A percentile compares a stretch with the other conserved stretches of the same genome.
Conservation (phyloP, 2,329 filamentous ascomycete genomes). For the Fusarium sublunatum region DNA sequence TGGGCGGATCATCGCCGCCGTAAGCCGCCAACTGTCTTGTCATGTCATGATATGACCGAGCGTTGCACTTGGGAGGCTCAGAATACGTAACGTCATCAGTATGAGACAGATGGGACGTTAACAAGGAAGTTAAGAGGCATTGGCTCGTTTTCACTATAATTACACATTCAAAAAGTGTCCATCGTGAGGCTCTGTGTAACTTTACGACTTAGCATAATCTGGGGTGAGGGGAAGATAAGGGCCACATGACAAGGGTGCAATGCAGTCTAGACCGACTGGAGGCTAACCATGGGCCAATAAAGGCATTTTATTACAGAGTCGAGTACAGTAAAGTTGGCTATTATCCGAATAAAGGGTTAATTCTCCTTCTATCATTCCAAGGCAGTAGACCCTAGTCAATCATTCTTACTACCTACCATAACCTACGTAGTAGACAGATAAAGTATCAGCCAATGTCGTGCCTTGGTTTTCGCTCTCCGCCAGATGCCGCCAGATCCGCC, state of each 20-base stretch:
- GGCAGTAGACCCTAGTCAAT: too few species aligned
- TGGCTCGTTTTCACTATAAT: background rate
- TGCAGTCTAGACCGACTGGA: conserved; percentile 23
- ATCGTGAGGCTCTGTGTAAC: conserved; percentile 39
- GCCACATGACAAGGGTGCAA: conserved; percentile 33
- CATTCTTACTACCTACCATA: background rate
- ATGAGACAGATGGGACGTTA: too few species aligned
- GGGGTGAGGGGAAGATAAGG: conserved; percentile 24
- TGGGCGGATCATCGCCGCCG: conserved; percentile 33
- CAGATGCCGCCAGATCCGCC: conserved; percentile 26
- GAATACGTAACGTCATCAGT: too few species aligned
- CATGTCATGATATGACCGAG: conserved; percentile 29
- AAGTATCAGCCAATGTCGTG: conserved; percentile 1
- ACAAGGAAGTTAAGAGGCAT: too few species aligned
- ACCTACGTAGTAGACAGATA: conserved; percentile 18
- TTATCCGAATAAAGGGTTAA: too few species aligned
- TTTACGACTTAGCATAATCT: conserved; percentile 24
- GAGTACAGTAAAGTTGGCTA: too few species aligned
- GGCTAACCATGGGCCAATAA: conserved; percentile 32
- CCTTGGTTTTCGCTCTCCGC: conserved; percentile 9
- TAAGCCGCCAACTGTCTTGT: conserved; percentile 17
- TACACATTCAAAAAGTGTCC: conserved; percentile 11
- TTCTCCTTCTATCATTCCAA: too few species aligned
- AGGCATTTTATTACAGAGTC: conserved; percentile 30
- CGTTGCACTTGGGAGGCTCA: conserved; percentile 1